Percentiles rank a stretch among this genome's conserved stretches.
Evolutionary conservation across 202 grass and related monocot species (phyloP).

Genomic region (Setaria viridis): DNA sequence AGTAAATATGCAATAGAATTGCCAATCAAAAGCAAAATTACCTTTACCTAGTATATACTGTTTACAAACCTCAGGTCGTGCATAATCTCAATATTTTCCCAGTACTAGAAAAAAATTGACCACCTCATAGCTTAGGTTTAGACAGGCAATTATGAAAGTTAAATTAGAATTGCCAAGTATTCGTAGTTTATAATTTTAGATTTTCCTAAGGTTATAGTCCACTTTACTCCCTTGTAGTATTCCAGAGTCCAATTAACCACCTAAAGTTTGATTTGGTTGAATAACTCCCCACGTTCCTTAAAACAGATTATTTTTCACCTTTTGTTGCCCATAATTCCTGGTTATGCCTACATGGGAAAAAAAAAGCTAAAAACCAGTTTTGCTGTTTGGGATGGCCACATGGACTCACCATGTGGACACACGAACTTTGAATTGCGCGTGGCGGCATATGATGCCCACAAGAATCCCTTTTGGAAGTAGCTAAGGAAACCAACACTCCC

Average conservation of each 20-base stretch:
- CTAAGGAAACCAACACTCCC: no score
- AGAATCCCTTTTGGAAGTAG: no score
- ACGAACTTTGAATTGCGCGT: no score
- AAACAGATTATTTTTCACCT: not conserved
- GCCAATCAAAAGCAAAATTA: not conserved
- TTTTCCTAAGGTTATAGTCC: no score
- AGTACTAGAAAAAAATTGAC: not conserved
- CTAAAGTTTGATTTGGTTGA: no score
- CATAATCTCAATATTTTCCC: not conserved
- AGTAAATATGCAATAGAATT: not conserved
- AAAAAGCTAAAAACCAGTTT: not conserved
- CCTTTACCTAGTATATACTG: not conserved
- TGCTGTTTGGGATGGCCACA: not conserved
- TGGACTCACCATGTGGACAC: no score
- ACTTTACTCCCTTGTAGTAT: no score
- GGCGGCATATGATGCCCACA: no score
- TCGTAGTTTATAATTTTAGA: no score
- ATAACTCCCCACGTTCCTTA: not conserved
- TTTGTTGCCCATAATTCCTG: not conserved
- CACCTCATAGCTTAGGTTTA: not conserved
- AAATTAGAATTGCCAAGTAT: no score
- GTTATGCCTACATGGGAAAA: not conserved
- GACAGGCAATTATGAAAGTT: not conserved
- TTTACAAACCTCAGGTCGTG: not conserved
- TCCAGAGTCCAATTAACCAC: no score